Evolutionary conservation across 2,329 filamentous ascomycete genomes (phyloP).

Genomic region (Epichloe glyceriae): DNA sequence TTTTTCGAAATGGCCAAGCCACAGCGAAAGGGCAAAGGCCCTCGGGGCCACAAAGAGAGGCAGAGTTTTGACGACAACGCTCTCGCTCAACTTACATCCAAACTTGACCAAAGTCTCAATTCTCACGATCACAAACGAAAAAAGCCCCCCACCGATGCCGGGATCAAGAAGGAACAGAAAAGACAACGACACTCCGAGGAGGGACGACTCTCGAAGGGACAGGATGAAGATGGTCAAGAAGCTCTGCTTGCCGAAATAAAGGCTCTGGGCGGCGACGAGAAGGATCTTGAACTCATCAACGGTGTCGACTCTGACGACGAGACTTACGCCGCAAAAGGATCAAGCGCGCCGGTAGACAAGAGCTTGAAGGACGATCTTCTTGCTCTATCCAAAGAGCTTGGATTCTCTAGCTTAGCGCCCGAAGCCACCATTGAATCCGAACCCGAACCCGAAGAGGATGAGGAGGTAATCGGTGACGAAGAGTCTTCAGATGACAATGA

Average conservation of each 20-base stretch:
- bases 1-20: conserved; percentile 21
- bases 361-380: conserved; percentile 22
- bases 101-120: conserved; percentile 40
- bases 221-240: conserved; percentile 18
- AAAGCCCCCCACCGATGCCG: conserved; percentile 23
- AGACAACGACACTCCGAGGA: conserved; percentile 23
- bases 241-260: conserved; percentile 49
- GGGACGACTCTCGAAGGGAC: conserved; percentile 11
- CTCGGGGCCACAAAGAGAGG: conserved; percentile 11
- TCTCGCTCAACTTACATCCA: conserved; percentile 40
- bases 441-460: conserved; percentile 22
- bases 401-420: conserved; percentile 20
- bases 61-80: conserved; percentile 34
- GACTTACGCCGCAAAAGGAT: conserved; percentile 16
- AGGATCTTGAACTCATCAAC: conserved; percentile 48
- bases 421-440: conserved; percentile 26
- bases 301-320: conserved; percentile 33
- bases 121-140: conserved; percentile 32
- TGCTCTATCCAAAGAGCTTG: conserved; percentile 26
- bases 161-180: conserved; percentile 22
- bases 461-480: conserved; percentile 19
- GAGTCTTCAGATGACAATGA: conserved; percentile 16
- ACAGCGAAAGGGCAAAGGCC: conserved; percentile 24
- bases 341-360: conserved; percentile 28
- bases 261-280: conserved; percentile 51